Percentiles rank a stretch among this genome's conserved stretches.
phyloP scores from a whole-genome alignment of 768 basidiomycete genomes.

The Obba rivulosa region DNA sequence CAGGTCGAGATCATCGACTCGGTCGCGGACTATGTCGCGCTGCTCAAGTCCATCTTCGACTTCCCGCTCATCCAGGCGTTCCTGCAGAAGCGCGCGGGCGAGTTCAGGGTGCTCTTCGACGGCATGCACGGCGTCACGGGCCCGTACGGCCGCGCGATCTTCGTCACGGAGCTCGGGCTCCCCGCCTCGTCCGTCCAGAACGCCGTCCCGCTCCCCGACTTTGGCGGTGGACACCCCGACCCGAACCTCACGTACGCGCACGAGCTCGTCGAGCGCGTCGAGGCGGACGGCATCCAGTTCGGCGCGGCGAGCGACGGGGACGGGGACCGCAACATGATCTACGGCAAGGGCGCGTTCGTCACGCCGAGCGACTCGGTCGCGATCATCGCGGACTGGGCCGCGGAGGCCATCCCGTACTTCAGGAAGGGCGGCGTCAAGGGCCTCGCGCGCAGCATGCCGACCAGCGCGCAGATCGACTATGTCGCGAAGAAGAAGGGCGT shows the following conservation, averaged over 20 bases:
- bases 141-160: constrained; percentile 87
- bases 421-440: constrained; percentile 90
- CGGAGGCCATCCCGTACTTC: constrained; percentile 88
- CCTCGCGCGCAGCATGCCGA: constrained; percentile 95
- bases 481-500: constrained; percentile 92
- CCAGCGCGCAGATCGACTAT: constrained; percentile 92
- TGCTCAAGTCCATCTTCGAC: constrained; percentile 90
- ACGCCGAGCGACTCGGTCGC: constrained; percentile 98
- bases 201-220: constrained; percentile 87
- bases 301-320: constrained; percentile 98
- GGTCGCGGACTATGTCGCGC: constrained; percentile 78
- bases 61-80: constrained; percentile 89
- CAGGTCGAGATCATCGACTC: constrained; percentile 92
- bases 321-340: constrained; percentile 99
- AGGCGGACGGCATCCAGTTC: constrained; percentile 79
- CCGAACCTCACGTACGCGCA: constrained; percentile 98
- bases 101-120: constrained; percentile 89
- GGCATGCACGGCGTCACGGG: constrained; percentile 96
- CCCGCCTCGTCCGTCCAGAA: constrained; percentile 82
- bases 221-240: constrained; percentile 97
- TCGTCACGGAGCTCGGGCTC: constrained; percentile 79
- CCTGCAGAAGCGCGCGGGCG: constrained; percentile 60
- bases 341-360: constrained; percentile 96
- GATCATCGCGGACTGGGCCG: constrained; percentile 94
- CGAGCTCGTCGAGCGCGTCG: constrained; percentile 87